Evolutionary conservation across 2,329 filamentous ascomycete species (phyloP), one percentile per base, ranked within the genome.

Genomic region (Xylaria sp.): DNA sequence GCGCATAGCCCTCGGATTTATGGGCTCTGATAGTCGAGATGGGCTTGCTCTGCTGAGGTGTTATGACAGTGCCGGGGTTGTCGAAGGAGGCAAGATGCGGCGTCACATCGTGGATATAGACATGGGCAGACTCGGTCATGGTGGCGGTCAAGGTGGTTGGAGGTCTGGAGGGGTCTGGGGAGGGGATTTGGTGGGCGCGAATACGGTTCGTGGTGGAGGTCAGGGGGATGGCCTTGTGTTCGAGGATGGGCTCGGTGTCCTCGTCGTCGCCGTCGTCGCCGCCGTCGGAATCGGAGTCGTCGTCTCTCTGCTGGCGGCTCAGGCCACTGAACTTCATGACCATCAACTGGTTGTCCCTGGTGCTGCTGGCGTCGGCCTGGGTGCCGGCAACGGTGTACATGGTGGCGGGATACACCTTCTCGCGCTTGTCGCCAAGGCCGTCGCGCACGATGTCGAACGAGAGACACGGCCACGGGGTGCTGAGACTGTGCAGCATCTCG

Each of bases 341-440:
- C 89, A 98, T 90, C 76, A 99, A 84, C 80, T 96, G 90, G 79
- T 99, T 99, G 76, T 99, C 96, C 78, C 89, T 91, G 56, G 91
- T 86, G 72, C 89, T 87, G 55, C 85, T 84, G 65, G 82, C 84
- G 74, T 95, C 94, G 44, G 96, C 96, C 83, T 99, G 96, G 13
- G 96, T 99, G 67, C 96, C 96, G 20, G 94, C 90, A 36, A 98
- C 94, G 11, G 94, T 91, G 82, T 98, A 99, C 82, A 97, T 91
- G 66, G 95, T 97, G 57, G 94, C 93, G 29, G 96, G 96, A 80
- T 96, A 99, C n/a, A 91, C 90, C 79, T 91, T 96, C 69, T 78
- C 77, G 76, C 96, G 91, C 79, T 93, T 90, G 77, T 97, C 91
- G 72, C 96, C 96, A 20, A 99, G 87, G 59, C 86, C 85, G 81